These are phyloP conservation scores for Rhizopogon sp. DNA, from an alignment of 768 basidiomycete genomes.

Conservation along the genomic window DNA sequence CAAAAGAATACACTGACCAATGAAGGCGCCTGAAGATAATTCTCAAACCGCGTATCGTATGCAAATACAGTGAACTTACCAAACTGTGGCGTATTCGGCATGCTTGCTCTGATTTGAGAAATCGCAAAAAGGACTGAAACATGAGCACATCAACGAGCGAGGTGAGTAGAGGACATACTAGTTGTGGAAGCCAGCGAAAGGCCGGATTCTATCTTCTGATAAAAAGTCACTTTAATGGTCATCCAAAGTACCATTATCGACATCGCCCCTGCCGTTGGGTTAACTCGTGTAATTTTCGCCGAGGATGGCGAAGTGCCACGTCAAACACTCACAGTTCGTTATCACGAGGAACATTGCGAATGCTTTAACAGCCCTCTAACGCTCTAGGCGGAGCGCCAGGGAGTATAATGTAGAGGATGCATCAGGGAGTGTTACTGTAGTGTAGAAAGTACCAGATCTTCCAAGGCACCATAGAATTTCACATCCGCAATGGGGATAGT, in stretches of 20 bases:
- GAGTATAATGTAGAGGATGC: neutral
- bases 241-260: constrained; percentile 1
- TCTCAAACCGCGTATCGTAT: neutral
- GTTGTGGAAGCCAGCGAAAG: constrained; percentile 2
- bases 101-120: constrained; percentile 4
- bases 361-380: constrained; percentile 1
- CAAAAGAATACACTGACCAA: neutral
- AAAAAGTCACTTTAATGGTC: neutral
- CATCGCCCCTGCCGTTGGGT: neutral
- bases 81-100: constrained; percentile 2
- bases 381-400: neutral
- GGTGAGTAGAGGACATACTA: neutral
- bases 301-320: neutral
- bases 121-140: neutral
- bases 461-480: neutral
- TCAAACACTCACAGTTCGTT: constrained; percentile 1
- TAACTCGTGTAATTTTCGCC: neutral
- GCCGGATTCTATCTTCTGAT: neutral
- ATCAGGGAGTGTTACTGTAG: neutral
- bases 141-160: neutral
- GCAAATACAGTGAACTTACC: neutral
- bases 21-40: neutral
- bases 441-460: neutral
- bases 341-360: constrained; percentile 1
- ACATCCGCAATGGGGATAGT: constrained; percentile 1